phyloP scores from a whole-genome alignment of 2,329 filamentous ascomycete genomes.

The Exophiala sp. region DNA sequence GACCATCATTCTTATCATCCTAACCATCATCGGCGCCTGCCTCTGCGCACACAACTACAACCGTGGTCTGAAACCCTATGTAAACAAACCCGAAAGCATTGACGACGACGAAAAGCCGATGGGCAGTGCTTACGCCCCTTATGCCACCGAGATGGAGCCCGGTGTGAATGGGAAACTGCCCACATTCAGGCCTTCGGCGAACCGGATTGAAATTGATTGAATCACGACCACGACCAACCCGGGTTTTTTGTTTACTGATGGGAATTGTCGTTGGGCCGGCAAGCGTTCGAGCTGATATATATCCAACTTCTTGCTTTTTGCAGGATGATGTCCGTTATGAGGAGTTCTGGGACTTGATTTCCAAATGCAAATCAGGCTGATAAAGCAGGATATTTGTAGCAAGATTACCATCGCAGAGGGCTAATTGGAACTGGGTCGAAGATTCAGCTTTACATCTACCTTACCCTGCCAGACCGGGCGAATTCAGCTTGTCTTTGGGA shows the following conservation, averaged over 20 bases:
- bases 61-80: slow-evolving; percentile 79
- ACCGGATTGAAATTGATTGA: slow-evolving; percentile 26
- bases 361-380: not conserved
- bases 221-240: slow-evolving; percentile 2
- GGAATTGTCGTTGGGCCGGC: not conserved
- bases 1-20: slow-evolving; percentile 78
- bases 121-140: slow-evolving; percentile 23
- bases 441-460: not conserved
- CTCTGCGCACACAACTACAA: slow-evolving; percentile 88
- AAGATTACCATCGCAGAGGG: not conserved
- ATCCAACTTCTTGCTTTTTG: not conserved
- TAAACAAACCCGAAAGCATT: slow-evolving; percentile 37
- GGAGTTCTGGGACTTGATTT: slow-evolving; percentile 7
- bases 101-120: slow-evolving; percentile 26
- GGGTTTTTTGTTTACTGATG: no score
- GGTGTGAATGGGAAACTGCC: slow-evolving; percentile 15
- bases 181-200: slow-evolving; percentile 9
- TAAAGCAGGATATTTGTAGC: not conserved
- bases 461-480: not conserved
- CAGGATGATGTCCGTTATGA: slow-evolving; percentile 9
- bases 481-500: not conserved
- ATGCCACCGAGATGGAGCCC: slow-evolving; percentile 21
- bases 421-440: not conserved
- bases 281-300: slow-evolving; percentile 7
- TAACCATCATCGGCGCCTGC: slow-evolving; percentile 81